phyloP scores from a whole-genome alignment of 2,329 filamentous ascomycete genomes.

The Sclerotinia glacialis region DNA sequence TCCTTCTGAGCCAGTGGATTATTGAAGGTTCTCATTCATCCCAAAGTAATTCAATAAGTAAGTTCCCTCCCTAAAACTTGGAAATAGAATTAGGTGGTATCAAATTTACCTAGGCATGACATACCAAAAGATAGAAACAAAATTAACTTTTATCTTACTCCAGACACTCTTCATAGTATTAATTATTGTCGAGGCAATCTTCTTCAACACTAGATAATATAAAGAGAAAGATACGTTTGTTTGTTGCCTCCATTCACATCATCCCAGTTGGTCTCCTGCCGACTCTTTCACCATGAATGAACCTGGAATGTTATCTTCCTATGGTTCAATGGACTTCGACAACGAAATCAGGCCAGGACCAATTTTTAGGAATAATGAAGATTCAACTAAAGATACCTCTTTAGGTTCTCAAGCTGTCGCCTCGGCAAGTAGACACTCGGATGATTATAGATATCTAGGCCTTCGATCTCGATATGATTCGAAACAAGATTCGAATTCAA shows the following conservation, averaged over 20 bases:
- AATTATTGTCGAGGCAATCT: too few relatives aligned
- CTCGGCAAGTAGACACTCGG: neutral
- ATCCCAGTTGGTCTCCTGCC: neutral
- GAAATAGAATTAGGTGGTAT: neutral
- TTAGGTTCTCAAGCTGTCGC: conserved; percentile 2
- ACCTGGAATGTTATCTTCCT: too few relatives aligned
- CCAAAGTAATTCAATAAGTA: neutral
- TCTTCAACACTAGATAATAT: too few relatives aligned
- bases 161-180: neutral
- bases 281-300: conserved; percentile 1
- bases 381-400: neutral
- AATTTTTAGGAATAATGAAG: neutral
- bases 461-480: neutral
- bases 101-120: neutral
- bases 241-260: neutral
- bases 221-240: neutral
- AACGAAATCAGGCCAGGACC: neutral
- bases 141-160: neutral
- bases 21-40: neutral
- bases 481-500: neutral
- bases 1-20: neutral
- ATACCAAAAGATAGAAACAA: neutral
- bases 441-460: neutral
- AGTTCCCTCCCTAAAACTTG: neutral
- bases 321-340: neutral